Percentiles rank a stretch among this genome's conserved stretches.
phyloP scores from a whole-genome alignment of 169 alveolate genomes.

The Cryptosporidium tyzzeri region DNA sequence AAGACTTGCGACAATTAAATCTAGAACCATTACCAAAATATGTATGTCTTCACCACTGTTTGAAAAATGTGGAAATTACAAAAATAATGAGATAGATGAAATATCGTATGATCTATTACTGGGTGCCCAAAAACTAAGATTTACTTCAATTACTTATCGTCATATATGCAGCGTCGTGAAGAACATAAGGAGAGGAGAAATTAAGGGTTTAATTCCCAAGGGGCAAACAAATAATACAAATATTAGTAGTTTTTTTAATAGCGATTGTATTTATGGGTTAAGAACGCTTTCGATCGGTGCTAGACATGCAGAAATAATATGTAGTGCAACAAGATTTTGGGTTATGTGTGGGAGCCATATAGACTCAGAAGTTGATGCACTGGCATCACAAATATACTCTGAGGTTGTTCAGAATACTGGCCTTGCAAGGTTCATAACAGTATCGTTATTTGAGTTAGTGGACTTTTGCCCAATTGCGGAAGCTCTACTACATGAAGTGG shows the following conservation, averaged over 20 bases:
- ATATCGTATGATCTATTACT: slow-evolving; percentile 56
- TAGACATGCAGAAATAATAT: slow-evolving; percentile 67
- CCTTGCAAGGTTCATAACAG: slow-evolving; percentile 50
- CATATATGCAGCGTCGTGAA: slow-evolving; percentile 67
- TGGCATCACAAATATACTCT: slow-evolving; percentile 60
- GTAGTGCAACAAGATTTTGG: slow-evolving; percentile 72
- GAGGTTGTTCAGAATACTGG: slow-evolving; percentile 61
- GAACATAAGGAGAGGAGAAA: slow-evolving; percentile 58
- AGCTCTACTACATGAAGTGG: slow-evolving; percentile 50
- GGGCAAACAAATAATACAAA: slow-evolving; percentile 31
- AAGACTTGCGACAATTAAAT: slow-evolving; percentile 62
- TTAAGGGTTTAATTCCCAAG: slow-evolving; percentile 41
- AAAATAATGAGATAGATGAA: slow-evolving; percentile 47
- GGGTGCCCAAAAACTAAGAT: slow-evolving; percentile 67
- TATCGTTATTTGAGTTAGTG: slow-evolving; percentile 32
- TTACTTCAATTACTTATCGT: slow-evolving; percentile 53
- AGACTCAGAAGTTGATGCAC: slow-evolving; percentile 72
- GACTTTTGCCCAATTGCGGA: slow-evolving; percentile 73
- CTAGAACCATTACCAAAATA: slow-evolving; percentile 39
- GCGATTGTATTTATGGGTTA: slow-evolving; percentile 70
- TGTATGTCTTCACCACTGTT: slow-evolving; percentile 62
- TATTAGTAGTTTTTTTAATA: slow-evolving; percentile 68
- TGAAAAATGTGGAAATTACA: slow-evolving; percentile 47
- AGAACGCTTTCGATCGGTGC: slow-evolving; percentile 71
- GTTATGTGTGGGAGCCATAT: slow-evolving; percentile 64